Evolutionary conservation across 371 early-diverging fungal species (phyloP).

Genomic region (Quaeritorhiza haematococci): DNA sequence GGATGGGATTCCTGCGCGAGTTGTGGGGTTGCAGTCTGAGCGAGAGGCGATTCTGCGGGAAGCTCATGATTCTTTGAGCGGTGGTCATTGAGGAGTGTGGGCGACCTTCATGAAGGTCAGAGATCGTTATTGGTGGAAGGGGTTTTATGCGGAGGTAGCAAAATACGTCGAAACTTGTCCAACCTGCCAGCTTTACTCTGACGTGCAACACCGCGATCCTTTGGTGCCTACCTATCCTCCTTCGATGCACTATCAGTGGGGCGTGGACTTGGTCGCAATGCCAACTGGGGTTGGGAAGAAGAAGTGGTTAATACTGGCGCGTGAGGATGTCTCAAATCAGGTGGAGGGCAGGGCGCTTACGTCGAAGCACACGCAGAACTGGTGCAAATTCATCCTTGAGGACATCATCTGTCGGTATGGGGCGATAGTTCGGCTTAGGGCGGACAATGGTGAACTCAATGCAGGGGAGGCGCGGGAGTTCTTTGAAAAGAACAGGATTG

Average conservation of each 20-base stretch:
- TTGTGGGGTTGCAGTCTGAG: not conserved
- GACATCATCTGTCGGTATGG: conserved; percentile 6
- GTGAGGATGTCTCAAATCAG: conserved; percentile 8
- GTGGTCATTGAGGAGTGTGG: conserved; percentile 12
- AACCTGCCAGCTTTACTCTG: conserved; percentile 3
- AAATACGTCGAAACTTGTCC: conserved; percentile 1
- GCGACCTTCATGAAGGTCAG: conserved; percentile 5
- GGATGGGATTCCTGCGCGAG: conserved; percentile 1
- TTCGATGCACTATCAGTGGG: conserved; percentile 4
- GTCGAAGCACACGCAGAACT: not conserved
- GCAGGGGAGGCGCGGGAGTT: not conserved
- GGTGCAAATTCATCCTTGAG: not conserved
- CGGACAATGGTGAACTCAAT: conserved; percentile 11
- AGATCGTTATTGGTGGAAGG: conserved; percentile 8
- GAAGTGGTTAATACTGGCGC: conserved; percentile 2
- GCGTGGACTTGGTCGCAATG: conserved; percentile 9
- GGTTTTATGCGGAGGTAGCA: conserved; percentile 2
- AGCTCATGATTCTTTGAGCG: conserved; percentile 7
- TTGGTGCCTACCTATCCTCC: not conserved
- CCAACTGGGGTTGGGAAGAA: conserved; percentile 4
- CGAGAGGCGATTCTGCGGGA: conserved; percentile 6
- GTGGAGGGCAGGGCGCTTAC: conserved; percentile 2
- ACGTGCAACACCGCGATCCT: conserved; percentile 1
- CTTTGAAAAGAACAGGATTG: not conserved
- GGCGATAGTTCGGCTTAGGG: not conserved